Base-by-base conservation (phyloP, 768 basidiomycete species). In the Kwoniella mangroviensis region DNA sequence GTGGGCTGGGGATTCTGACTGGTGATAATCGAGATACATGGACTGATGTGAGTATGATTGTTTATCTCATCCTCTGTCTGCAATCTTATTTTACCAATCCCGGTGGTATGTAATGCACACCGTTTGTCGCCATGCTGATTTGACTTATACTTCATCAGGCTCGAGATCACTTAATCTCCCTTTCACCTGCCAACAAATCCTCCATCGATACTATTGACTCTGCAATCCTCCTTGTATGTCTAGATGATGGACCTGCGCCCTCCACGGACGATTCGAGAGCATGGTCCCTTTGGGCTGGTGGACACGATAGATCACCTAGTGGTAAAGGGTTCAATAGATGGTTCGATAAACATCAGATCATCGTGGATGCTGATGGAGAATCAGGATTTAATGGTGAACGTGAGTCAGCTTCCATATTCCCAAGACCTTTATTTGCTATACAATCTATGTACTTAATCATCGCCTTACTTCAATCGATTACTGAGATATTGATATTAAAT, bases 321-420 rank as follows among this genome's bases (percentile, higher is more conserved):
- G 77, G 94, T 41, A 88, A 96, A 74, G 95, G 93, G 24, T 86
- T 89, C 60, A 97, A 96, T 82, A 86, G 96, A 69, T 99, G 91
- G 86, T 98, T 90, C 80, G 97, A 98, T 86, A 99, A 99, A 84
- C 96, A 98, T 80, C 92, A 98, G 79, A 78, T 98, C 64, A 89
- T 99, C 77, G 92, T 99, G 9, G 96, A 92, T 79, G 93, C 94
- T 69, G 94, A 94, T 75, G 97, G 94, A 56, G 92, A 93, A 45
- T 94, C 93, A 24, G 96, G 92, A 0, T 99, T 98, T 87, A 91
- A 96, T 88, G 95, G 95, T 56, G 95, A 98, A 82, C 95, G 86
- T 79, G 43, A 66, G 72, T 66, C 1, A 1, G 3, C 13, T 40
- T 17, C 15, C 34, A 34, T 34, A 6, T 34, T 34, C 34, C 9